These are phyloP conservation scores for Pilatotrama ljubarskyi DNA, from an alignment of 768 basidiomycete species.

Conservation along the genomic window DNA sequence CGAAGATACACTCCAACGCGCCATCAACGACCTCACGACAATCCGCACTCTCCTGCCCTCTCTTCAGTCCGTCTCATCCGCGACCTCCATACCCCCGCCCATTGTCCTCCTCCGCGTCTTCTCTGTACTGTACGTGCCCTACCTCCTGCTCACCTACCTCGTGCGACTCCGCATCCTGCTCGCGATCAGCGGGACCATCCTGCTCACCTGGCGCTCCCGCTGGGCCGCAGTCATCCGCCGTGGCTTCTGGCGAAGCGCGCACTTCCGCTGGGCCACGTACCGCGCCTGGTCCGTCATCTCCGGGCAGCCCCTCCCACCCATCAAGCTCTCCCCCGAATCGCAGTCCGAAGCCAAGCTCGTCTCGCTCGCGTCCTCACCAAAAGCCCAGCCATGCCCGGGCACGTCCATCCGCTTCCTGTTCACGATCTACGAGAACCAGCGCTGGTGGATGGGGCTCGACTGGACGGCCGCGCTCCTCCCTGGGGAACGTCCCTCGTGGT, in stretches of 20 bases:
- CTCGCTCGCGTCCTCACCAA: slow-evolving; percentile 18
- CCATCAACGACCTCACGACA: slow-evolving; percentile 63
- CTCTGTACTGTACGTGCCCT: slow-evolving; percentile 61
- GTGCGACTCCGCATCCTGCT: slow-evolving; percentile 63
- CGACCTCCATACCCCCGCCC: slow-evolving; percentile 30
- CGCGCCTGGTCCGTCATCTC: slow-evolving; percentile 50
- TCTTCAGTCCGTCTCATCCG: slow-evolving; percentile 32
- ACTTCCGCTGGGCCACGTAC: slow-evolving; percentile 65
- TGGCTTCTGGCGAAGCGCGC: slow-evolving; percentile 62
- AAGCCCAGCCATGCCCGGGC: background rate
- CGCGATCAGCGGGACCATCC: slow-evolving; percentile 56
- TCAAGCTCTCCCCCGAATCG: slow-evolving; percentile 30
- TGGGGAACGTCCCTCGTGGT: slow-evolving; percentile 90
- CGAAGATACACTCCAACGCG: slow-evolving; percentile 52
- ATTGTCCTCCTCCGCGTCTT: slow-evolving; percentile 53
- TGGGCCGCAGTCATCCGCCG: slow-evolving; percentile 59
- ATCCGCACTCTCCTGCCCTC: slow-evolving; percentile 62
- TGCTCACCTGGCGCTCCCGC: slow-evolving; percentile 66
- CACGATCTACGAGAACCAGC: slow-evolving; percentile 91
- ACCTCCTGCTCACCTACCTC: slow-evolving; percentile 61
- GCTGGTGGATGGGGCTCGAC: slow-evolving; percentile 98
- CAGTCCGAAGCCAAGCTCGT: slow-evolving; percentile 31
- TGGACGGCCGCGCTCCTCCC: slow-evolving; percentile 94
- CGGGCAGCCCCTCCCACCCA: slow-evolving; percentile 51
- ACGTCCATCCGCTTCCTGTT: slow-evolving; percentile 72